A percentile compares a stretch with the other conserved stretches of the same genome.
Conservation (phyloP, 768 basidiomycete species). For the Rhodosporidiobolus sp. region DNA sequence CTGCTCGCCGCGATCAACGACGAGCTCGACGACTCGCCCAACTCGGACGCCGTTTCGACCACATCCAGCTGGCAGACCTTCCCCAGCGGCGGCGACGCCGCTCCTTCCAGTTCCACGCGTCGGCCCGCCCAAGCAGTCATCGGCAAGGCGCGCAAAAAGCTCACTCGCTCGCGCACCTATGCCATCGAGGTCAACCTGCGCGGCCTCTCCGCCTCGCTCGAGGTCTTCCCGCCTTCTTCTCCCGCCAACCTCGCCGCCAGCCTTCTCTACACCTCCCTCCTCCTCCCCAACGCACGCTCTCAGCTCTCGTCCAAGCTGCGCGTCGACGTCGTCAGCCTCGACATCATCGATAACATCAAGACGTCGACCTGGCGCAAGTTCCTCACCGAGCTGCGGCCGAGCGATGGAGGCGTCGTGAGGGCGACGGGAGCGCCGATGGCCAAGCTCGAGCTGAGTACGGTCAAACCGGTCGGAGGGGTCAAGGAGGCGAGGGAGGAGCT, state of each 20-base stretch:
- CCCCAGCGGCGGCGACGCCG: not conserved
- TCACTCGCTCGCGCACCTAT: constrained; percentile 70
- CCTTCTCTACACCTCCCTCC: not conserved
- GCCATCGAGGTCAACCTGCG: constrained; percentile 79
- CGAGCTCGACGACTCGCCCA: constrained; percentile 70
- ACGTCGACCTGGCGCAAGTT: constrained; percentile 99
- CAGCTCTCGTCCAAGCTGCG: constrained; percentile 64
- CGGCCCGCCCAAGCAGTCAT: not conserved
- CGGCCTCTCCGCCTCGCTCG: constrained; percentile 64
- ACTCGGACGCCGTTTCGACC: constrained; percentile 52
- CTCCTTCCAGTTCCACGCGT: not conserved
- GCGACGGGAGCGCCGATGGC: constrained; percentile 94
- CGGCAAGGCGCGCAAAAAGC: constrained; percentile 39
- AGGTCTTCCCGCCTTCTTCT: constrained; percentile 26
- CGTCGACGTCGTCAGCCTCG: constrained; percentile 66
- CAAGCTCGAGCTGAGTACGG: constrained; percentile 70
- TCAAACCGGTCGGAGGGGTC: constrained; percentile 62
- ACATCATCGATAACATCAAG: constrained; percentile 95
- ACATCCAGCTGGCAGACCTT: constrained; percentile 38
- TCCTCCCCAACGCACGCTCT: constrained; percentile 46
- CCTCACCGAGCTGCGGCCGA: constrained; percentile 75
- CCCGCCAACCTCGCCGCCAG: not conserved
- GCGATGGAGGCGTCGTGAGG: constrained; percentile 79
- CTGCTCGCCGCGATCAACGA: constrained; percentile 77
- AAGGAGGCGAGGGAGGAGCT: constrained; percentile 62